phyloP scores from a whole-genome alignment of 2,329 filamentous ascomycete genomes.

The Diaporthe citrichinensis region DNA sequence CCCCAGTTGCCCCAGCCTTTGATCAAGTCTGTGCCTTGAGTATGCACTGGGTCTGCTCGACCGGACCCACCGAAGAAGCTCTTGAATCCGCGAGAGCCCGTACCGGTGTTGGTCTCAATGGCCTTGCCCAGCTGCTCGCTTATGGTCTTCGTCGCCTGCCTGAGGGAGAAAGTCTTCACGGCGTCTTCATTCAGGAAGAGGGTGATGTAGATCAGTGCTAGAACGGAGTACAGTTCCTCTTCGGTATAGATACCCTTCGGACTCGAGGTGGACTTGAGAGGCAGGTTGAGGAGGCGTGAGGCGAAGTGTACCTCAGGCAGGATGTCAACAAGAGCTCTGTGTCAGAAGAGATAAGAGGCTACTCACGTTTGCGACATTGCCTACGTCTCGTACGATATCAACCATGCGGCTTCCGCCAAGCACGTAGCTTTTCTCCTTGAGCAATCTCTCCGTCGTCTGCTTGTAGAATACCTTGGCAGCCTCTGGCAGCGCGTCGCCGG shows the following conservation, averaged over 20 bases:
- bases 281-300: slow-evolving; percentile 73
- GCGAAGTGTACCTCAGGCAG: slow-evolving; percentile 71
- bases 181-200: slow-evolving; percentile 78
- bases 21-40: slow-evolving; percentile 76
- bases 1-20: slow-evolving; percentile 74
- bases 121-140: slow-evolving; percentile 71
- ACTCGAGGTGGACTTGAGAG: slow-evolving; percentile 74
- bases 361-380: slow-evolving; percentile 66
- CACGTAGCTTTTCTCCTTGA: slow-evolving; percentile 75
- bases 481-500: slow-evolving; percentile 70
- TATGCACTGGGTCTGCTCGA: slow-evolving; percentile 69
- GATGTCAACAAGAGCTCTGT: neutral
- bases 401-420: slow-evolving; percentile 74
- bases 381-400: slow-evolving; percentile 79
- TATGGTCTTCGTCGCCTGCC: slow-evolving; percentile 69
- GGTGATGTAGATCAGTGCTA: slow-evolving; percentile 75
- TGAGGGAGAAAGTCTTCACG: slow-evolving; percentile 75
- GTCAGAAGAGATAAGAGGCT: fast-evolving
- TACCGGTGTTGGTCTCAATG: slow-evolving; percentile 76
- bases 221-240: slow-evolving; percentile 71
- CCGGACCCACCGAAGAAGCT: slow-evolving; percentile 65
- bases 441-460: slow-evolving; percentile 71
- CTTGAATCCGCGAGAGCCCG: slow-evolving; percentile 63
- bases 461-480: slow-evolving; percentile 78
- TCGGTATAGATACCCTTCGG: slow-evolving; percentile 71